Base-by-base conservation (phyloP, 129 eudicot species). In the Lactuca sativa region DNA sequence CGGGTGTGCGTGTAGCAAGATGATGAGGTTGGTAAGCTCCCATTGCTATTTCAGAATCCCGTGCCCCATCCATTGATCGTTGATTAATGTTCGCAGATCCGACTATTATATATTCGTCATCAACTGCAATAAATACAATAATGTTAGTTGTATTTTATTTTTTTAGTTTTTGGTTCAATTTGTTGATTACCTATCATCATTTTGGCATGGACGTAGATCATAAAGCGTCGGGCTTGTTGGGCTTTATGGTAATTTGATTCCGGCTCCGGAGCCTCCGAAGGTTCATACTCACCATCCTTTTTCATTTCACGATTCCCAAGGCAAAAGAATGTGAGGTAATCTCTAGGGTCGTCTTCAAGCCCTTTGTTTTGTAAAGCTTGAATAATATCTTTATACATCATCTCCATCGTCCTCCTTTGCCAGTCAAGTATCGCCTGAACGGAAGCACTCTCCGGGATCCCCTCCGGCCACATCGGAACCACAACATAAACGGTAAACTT, bases 391-490 rank as follows among this genome's bases (percentile, higher is more conserved):
- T 80, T 86, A 69, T 90, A 90, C 96, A 90, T 86, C 96, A 90
- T 90, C 73, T 90, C 93, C 88, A 90, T 82, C 4, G 96, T 86
- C 74, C 93, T 86, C 84, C 73, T 82, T 74, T 90, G 96, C 96
- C 96, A 90, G 44, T 90, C 96, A 31, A 90, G 64, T 57, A 90
- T 90, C 38, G 96, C 96, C 72, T 90, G 96, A 69, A 90, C 96
- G 0, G 96, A 86, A 14, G 82, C 96, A 65, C 93, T 90, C 74
- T 86, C 96, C 1, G 96, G 96, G 15, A 90, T 77, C 44, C 96
- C 96, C 69, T 90, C 96, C 3, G 96, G 96, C 96, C 96, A 90
- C 96, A 90, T 90, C 16, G 96, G 96, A 40, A 86, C 88, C 10
- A 90, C 96, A 18, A 90, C 80, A 61, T 90, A 90, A 48, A 90